These are phyloP conservation scores for Yamadazyma dendronema DNA, from an alignment of 1,139 yeast genomes.

Conservation along the genomic window DNA sequence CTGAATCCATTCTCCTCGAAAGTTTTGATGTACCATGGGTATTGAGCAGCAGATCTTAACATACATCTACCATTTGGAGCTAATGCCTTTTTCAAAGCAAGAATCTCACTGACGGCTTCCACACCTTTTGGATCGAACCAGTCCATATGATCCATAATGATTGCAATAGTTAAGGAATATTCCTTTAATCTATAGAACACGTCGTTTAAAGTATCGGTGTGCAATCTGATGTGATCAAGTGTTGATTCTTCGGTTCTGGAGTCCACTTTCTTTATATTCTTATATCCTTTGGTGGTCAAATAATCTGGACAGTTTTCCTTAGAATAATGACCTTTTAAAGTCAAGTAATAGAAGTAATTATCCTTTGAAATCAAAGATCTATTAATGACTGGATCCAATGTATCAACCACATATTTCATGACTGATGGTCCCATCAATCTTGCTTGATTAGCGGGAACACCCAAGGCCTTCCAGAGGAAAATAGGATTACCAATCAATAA, in stretches of 20 bases:
- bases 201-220: constrained; percentile 76
- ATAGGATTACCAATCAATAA: constrained; percentile 75
- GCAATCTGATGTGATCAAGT: constrained; percentile 67
- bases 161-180: constrained; percentile 68
- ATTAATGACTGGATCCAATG: constrained; percentile 70
- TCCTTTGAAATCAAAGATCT: constrained; percentile 65
- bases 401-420: constrained; percentile 68
- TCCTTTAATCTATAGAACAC: constrained; percentile 65
- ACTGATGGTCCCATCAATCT: constrained; percentile 74
- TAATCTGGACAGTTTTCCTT: constrained; percentile 73
- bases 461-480: constrained; percentile 83
- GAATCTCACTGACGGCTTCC: constrained; percentile 66
- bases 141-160: constrained; percentile 91
- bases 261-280: constrained; percentile 33
- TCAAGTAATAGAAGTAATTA: constrained; percentile 75
- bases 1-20: constrained; percentile 67
- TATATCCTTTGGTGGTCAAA: constrained; percentile 58
- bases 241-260: constrained; percentile 32
- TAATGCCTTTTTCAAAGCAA: constrained; percentile 62
- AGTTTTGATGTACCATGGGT: constrained; percentile 75
- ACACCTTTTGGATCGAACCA: constrained; percentile 72
- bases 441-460: constrained; percentile 85
- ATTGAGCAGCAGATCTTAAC: constrained; percentile 70
- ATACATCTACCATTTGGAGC: constrained; percentile 70
- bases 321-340: constrained; percentile 62